Evolutionary conservation across 495 filamentous ascomycete species (phyloP), one percentile per base, ranked within the genome.

Genomic region (Cairneyella variabilis): DNA sequence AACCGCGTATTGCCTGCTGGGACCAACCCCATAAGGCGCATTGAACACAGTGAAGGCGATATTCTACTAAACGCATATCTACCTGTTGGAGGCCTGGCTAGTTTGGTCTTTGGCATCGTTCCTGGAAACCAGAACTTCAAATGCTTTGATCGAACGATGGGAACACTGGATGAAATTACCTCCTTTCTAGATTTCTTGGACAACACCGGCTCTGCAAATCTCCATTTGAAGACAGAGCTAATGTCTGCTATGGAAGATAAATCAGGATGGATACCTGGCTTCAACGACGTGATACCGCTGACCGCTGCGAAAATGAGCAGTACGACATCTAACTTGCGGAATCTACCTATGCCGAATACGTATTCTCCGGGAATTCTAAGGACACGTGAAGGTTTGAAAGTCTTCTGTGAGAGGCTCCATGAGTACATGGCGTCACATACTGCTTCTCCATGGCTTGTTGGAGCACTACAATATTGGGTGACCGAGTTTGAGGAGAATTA

Each of bases 231-330:
- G 4, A 16, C 17, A n/a, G 10, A 3, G 16, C 17, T 49, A 6
- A 14, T 23, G 26, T 12, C 9, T 8, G 17, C 46, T 8, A 37
- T 5, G 30, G 22, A 22, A 37, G 8, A 30, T 1, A 36, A 37
- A 17, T 30, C 46, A 3, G 46, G 46, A 11, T 36, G 27, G 46
- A 10, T 53, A 21, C 50, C 50, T 2, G 50, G 50, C n/a, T 53
- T 53, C 12, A 53, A 53, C 17, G 39, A 53, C 26, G 17, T 44
- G 16, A 45, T 53, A 2, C 50, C 50, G 8, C 25, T 53, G 26
- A 44, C 17, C 8, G 38, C 50, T 22, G 17, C 8, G 8, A 53
- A 32, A 12, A 11, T 53, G 16, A 53, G 50, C 40, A 11, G 16
- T 20, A 27, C 10, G 4, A 18, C 4, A 12, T 40, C 50, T 12